Base-by-base conservation (phyloP, 148 eudicot genomes). In the Oxyria digyna region DNA sequence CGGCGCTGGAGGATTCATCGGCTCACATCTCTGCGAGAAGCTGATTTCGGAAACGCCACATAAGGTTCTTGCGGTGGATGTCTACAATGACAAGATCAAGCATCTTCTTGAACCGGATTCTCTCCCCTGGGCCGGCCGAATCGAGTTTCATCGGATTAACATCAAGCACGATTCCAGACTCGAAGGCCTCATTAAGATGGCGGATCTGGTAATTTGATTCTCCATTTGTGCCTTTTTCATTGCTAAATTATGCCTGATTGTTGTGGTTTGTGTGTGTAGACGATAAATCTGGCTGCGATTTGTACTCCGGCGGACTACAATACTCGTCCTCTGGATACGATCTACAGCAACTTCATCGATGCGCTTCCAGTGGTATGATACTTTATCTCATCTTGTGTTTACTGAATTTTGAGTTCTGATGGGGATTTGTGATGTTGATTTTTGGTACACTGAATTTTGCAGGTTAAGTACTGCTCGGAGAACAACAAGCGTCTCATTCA, bases 231-330 rank as follows among this genome's bases (percentile, higher is more conserved):
- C 29, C n/a, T 59, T 18, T 24, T 17, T 15, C 37, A 9, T 29
- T 59, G 38, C 65, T 37, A 55, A 29, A 55, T 71, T 76, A 1
- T 69, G 67, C 68, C 66, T n/a, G 71, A 65, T 69, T 68, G 38
- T 21, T 68, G 31, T 43, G 45, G 12, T 43, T 74, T 72, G 72
- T 67, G 54, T n/a, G 17, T 78, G 67, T 59, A 94, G 99, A 94
- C 96, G 35, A 82, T 94, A 32, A 94, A 94, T 83, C 82, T 94
- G 69, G 99, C 99, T 29, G 99, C 99, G 72, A 94, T 94, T 81
- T 94, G 99, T 76, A 94, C 99, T 41, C 99, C 97, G 8, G 98
- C 98, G 23, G 97, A 94, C 77, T 94, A 94, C 82, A 94, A 94
- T 71, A 94, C 97, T 0, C 89, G 99, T 41, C 97, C 99, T 24